phyloP scores from a whole-genome alignment of 495 filamentous ascomycete species.

The Pseudotulostoma volvatum region DNA sequence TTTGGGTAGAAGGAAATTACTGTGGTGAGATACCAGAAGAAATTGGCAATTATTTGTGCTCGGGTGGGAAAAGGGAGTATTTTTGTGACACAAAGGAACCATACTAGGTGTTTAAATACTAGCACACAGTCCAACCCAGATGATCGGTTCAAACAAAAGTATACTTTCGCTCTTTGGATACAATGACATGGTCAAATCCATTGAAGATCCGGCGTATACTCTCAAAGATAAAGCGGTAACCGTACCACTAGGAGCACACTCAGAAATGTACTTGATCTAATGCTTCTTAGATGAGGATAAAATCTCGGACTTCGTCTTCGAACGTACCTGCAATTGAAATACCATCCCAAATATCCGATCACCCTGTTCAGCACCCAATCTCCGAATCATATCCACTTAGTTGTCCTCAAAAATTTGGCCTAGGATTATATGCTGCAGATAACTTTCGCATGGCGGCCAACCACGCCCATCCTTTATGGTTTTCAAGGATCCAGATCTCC shows the following conservation, averaged over 20 bases:
- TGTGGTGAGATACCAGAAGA: neutral
- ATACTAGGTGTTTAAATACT: neutral
- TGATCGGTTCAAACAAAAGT: constrained; percentile 3
- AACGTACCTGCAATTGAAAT: neutral
- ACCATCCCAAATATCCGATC: neutral
- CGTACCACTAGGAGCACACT: neutral
- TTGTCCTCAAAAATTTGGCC: neutral
- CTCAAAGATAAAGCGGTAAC: neutral
- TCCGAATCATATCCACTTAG: constrained; percentile 2
- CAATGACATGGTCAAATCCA: neutral
- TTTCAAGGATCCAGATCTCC: too few species aligned
- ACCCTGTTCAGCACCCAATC: neutral
- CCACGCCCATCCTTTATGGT: too few species aligned
- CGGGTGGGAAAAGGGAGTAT: neutral
- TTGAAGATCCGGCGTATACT: constrained; percentile 2
- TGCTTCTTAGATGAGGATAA: neutral
- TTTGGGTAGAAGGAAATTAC: neutral
- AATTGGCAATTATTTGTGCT: neutral
- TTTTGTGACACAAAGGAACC: neutral
- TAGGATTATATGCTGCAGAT: too few species aligned
- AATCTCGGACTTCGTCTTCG: neutral
- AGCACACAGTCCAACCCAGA: neutral
- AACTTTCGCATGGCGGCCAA: too few species aligned
- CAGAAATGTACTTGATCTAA: neutral
- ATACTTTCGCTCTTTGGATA: constrained; percentile 2